Percentiles rank a stretch among this genome's conserved stretches.
phyloP scores from a whole-genome alignment of 306 rosid species.

The Acacia melanoxylon region DNA sequence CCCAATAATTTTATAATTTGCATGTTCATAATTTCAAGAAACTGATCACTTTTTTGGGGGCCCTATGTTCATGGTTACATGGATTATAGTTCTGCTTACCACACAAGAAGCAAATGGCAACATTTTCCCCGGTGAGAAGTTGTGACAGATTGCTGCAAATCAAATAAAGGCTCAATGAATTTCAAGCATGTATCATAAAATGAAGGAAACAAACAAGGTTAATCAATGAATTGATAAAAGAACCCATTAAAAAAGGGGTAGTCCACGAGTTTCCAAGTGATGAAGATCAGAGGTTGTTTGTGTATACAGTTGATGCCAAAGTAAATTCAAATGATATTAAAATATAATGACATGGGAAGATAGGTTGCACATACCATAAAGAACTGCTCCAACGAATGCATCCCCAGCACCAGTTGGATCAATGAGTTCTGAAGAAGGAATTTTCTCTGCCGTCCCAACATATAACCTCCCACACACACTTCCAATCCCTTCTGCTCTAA shows the following conservation, averaged over 20 bases:
- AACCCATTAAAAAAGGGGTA: neutral
- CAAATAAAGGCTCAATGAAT: slow-evolving; percentile 12
- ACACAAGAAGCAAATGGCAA: slow-evolving; percentile 83
- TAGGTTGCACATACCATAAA: slow-evolving; percentile 59
- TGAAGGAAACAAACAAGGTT: neutral
- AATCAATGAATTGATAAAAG: neutral
- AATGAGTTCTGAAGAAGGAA: slow-evolving; percentile 70
- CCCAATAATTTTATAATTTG: neutral
- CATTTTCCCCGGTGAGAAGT: slow-evolving; percentile 78
- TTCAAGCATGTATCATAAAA: neutral
- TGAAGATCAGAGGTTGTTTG: neutral
- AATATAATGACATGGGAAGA: neutral
- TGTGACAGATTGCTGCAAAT: slow-evolving; percentile 73
- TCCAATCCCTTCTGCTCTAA: slow-evolving; percentile 80
- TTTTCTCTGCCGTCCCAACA: slow-evolving; percentile 77
- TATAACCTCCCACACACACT: slow-evolving; percentile 69
- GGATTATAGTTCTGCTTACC: slow-evolving; percentile 53
- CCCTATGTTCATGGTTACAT: neutral
- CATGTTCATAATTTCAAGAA: neutral
- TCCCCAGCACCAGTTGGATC: slow-evolving; percentile 99
- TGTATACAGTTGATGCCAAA: neutral
- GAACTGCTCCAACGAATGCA: slow-evolving; percentile 89
- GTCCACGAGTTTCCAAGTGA: neutral
- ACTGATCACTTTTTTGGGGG: neutral
- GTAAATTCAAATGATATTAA: neutral